Percentiles rank a stretch among this genome's conserved stretches.
Evolutionary conservation across 1,139 yeast species (phyloP).

Genomic region (Debaryomyces sp.): DNA sequence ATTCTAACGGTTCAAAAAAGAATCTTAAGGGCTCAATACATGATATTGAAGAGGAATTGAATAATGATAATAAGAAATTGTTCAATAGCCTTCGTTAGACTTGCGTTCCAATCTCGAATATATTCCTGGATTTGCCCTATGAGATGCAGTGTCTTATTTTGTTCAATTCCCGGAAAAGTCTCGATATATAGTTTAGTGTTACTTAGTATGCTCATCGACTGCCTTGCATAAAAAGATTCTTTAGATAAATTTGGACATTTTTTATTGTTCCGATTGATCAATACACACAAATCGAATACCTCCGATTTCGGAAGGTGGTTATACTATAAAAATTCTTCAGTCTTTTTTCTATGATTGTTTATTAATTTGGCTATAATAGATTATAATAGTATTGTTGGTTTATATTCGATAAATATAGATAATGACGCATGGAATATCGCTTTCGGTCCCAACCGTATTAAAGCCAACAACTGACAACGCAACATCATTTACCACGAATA

Average conservation of each 20-base stretch:
- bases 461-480: constrained; percentile 3
- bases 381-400: not conserved
- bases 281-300: not conserved
- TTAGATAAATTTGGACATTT: constrained; percentile 2
- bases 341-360: not conserved
- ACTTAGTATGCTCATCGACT: not conserved
- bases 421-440: constrained; percentile 2
- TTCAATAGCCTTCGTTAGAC: constrained; percentile 3
- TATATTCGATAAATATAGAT: not conserved
- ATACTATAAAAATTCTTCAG: not conserved
- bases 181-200: not conserved
- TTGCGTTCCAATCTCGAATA: not conserved
- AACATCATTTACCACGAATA: constrained; percentile 24
- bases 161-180: not conserved
- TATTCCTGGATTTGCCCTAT: not conserved
- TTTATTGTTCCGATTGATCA: not conserved
- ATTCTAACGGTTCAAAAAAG: constrained; percentile 20
- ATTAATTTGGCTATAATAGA: no score
- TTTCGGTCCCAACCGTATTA: constrained; percentile 6
- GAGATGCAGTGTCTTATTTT: not conserved
- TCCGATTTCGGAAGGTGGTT: constrained; percentile 4
- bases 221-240: constrained; percentile 1
- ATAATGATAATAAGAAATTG: constrained; percentile 16
- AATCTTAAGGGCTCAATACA: constrained; percentile 20
- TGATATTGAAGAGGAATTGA: constrained; percentile 26